Conservation (phyloP, 345 rosid species). For the Aethionema arabicum region DNA sequence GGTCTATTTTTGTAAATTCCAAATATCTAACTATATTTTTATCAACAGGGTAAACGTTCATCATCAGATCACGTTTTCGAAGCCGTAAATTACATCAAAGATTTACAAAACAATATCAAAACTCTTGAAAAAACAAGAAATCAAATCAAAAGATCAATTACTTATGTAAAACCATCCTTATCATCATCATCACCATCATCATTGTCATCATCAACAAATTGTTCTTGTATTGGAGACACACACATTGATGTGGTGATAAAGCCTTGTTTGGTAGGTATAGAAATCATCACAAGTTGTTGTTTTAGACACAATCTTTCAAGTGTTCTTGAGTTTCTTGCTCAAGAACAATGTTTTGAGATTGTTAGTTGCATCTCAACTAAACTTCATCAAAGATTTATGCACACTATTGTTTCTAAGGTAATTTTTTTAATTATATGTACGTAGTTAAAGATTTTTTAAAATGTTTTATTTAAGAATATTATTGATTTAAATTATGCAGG, state of each 20-base stretch:
- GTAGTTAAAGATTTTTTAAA: not conserved
- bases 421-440: not conserved
- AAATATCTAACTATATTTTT: too few relatives aligned
- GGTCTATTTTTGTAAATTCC: too few relatives aligned
- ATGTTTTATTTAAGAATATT: not conserved
- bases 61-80: conserved; percentile 28
- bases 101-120: conserved; percentile 33
- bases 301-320: conserved; percentile 26
- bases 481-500: conserved; percentile 15
- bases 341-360: conserved; percentile 28
- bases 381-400: conserved; percentile 14
- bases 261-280: conserved; percentile 27
- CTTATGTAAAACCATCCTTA: not conserved
- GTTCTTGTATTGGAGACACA: conserved; percentile 30
- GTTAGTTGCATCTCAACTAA: conserved; percentile 30
- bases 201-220: conserved; percentile 11
- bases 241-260: conserved; percentile 23
- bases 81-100: conserved; percentile 31
- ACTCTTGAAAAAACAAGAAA: conserved; percentile 16
- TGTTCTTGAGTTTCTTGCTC: conserved; percentile 27
- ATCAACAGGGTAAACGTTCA: conserved; percentile 33
- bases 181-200: not conserved
- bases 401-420: conserved; percentile 34
- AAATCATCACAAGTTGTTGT: conserved; percentile 33
- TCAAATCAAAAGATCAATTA: conserved; percentile 23